Evolutionary conservation across 108 stramenopile genomes (phyloP).

Genomic region (Pseudonitzschia multiseries): DNA sequence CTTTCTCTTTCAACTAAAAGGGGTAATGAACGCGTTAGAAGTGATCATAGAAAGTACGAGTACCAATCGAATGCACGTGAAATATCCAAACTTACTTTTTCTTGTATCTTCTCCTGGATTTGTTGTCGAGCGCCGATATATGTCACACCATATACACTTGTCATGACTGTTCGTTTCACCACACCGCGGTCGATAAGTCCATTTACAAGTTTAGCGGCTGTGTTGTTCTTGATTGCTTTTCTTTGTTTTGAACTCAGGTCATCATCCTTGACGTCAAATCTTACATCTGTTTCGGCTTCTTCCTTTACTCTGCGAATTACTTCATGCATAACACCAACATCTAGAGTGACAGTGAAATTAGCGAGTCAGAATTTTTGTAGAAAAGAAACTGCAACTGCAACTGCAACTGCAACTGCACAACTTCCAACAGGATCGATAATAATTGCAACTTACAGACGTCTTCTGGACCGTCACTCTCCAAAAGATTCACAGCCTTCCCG

Average conservation of each 20-base stretch:
- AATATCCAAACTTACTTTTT: slow-evolving; percentile 45
- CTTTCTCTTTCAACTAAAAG: slow-evolving; percentile 61
- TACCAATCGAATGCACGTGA: neutral
- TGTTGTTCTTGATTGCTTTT: slow-evolving; percentile 56
- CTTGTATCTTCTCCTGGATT: slow-evolving; percentile 89
- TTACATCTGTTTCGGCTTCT: slow-evolving; percentile 58
- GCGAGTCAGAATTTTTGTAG: neutral
- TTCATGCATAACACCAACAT: slow-evolving; percentile 93
- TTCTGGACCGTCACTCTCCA: slow-evolving; percentile 86
- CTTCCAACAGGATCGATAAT: no score
- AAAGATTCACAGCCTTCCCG: slow-evolving; percentile 96
- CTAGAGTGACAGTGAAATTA: slow-evolving; percentile 11
- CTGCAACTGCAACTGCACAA: no score
- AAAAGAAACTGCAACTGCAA: neutral
- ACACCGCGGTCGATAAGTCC: slow-evolving; percentile 95
- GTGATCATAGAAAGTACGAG: neutral
- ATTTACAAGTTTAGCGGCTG: slow-evolving; percentile 78
- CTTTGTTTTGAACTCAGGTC: slow-evolving; percentile 57
- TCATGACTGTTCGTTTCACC: slow-evolving; percentile 99
- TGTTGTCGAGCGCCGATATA: slow-evolving; percentile 96
- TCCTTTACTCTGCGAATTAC: slow-evolving; percentile 81
- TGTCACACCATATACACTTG: slow-evolving; percentile 99
- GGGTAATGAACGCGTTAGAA: neutral
- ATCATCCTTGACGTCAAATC: slow-evolving; percentile 61
- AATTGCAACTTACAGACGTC: slow-evolving; percentile 74